Conservation (phyloP, 2,329 filamentous ascomycete genomes). For the Phoma herbarum region DNA sequence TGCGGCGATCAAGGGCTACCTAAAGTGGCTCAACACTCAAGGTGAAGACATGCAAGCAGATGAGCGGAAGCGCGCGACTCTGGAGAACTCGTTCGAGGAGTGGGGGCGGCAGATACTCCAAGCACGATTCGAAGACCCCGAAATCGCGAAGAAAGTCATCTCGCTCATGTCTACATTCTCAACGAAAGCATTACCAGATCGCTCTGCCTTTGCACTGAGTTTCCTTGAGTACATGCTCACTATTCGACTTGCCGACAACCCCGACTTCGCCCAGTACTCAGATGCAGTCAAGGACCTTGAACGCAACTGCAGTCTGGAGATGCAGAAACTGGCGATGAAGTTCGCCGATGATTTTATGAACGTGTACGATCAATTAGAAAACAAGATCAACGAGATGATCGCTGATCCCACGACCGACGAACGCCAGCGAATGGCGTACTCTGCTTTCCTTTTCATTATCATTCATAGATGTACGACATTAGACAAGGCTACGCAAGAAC, state of each 20-base stretch:
- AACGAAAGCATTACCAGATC: constrained; percentile 78
- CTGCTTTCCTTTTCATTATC: constrained; percentile 92
- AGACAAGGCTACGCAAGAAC: constrained; percentile 73
- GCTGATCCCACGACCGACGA: constrained; percentile 77
- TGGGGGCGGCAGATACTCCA: constrained; percentile 78
- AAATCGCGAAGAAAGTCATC: constrained; percentile 81
- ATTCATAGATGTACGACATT: constrained; percentile 84
- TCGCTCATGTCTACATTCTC: constrained; percentile 87
- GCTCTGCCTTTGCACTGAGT: constrained; percentile 82
- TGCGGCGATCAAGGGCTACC: constrained; percentile 85
- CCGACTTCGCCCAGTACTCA: constrained; percentile 76
- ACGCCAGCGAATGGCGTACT: constrained; percentile 84
- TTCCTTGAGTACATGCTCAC: constrained; percentile 91
- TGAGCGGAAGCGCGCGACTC: constrained; percentile 62
- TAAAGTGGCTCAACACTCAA: constrained; percentile 74
- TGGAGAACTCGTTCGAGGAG: constrained; percentile 71
- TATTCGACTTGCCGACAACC: constrained; percentile 77
- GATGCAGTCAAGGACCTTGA: constrained; percentile 92
- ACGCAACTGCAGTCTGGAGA: constrained; percentile 81
- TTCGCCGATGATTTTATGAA: constrained; percentile 90
- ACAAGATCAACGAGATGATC: constrained; percentile 81
- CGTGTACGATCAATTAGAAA: constrained; percentile 87
- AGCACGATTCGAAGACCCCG: constrained; percentile 81
- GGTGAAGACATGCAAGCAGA: constrained; percentile 59
- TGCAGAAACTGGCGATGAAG: constrained; percentile 86